Evolutionary conservation across 1,284 basidiomycete species (phyloP), one percentile per base, ranked within the genome.

Genomic region (Tilletia indica): DNA sequence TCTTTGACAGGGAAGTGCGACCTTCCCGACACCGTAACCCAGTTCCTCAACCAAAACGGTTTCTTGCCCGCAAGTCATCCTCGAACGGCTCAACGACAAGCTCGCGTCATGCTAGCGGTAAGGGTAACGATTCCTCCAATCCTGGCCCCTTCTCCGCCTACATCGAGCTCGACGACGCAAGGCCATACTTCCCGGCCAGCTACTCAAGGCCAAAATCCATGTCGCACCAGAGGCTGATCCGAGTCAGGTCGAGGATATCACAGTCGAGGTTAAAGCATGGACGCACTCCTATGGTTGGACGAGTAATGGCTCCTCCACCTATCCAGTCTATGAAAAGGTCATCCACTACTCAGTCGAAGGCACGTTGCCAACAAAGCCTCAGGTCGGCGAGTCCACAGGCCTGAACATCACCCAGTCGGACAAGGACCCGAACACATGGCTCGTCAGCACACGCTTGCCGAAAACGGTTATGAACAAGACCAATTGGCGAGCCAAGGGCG

Each of bases 21-120:
- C 58, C 8, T 63, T 9, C 58, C 58, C 5, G 58, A 63, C 58
- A 63, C 58, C 8, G 58, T 63, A 5, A 11, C 58, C 58, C 58
- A 63, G 58, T 63, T 63, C 36, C 16, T 63, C 58, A 63, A 63
- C 19, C 58, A 63, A 31, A 19, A 63, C 58, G 58, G 5, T 63
- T 25, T 31, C 58, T 63, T 31, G 58, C 58, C 58, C 21, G 36
- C 58, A 63, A 63, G n/a, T 63, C 58, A 36, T 63, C 58, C 58
- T 31, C 21, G 19, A 31, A 63, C 58, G 58, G n/a, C 21, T 45
- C 42, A 8, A 14, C 42, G 9, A 45, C 42, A 14, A 14, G 42
- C 42, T 9, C 42, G 42, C 42, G 9, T 45, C 42, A 45, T 9
- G 14, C 42, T 8, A 45, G 42, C 14, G 42, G 42, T 8, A 45